A percentile compares a stretch with the other conserved stretches of the same genome.
These are phyloP conservation scores for Malania oleifera DNA, from an alignment of 164 flowering plant genomes.

Conservation along the genomic window DNA sequence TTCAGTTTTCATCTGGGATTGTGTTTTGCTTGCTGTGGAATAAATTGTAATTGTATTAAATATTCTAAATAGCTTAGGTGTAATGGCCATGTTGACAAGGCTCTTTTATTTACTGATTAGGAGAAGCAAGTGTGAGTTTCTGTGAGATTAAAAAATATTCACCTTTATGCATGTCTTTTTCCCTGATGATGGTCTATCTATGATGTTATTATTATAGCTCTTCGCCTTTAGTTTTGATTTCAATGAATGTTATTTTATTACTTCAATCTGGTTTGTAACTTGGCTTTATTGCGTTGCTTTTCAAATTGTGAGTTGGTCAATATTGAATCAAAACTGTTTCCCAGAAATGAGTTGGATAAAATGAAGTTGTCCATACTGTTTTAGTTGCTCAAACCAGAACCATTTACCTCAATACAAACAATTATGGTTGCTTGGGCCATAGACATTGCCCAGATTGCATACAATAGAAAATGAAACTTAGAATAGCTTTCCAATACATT, in stretches of 20 bases:
- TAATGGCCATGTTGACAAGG: slow-evolving; percentile 9
- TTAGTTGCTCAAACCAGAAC: no score
- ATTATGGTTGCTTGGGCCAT: no score
- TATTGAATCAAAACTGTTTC: not conserved
- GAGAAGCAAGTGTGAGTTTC: not conserved
- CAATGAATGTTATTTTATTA: no score
- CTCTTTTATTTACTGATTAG: not conserved
- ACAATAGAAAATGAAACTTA: no score
- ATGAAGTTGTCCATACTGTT: no score
- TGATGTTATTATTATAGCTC: no score
- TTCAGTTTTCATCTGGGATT: slow-evolving; percentile 1
- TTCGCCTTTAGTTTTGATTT: no score
- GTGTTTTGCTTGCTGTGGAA: slow-evolving; percentile 11
- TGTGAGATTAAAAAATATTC: not conserved
- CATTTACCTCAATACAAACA: no score
- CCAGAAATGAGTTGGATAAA: not conserved
- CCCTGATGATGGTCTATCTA: no score
- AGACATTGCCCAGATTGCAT: no score
- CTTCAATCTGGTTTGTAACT: no score
- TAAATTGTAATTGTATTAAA: slow-evolving; percentile 14
- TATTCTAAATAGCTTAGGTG: slow-evolving; percentile 2
- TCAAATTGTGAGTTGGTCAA: not conserved
- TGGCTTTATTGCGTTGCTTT: not conserved
- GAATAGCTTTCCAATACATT: no score
- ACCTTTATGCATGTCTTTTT: not conserved